Evolutionary conservation across 768 basidiomycete genomes (phyloP), one percentile per base, ranked within the genome.

Genomic region (Pleurotus sapidus): DNA sequence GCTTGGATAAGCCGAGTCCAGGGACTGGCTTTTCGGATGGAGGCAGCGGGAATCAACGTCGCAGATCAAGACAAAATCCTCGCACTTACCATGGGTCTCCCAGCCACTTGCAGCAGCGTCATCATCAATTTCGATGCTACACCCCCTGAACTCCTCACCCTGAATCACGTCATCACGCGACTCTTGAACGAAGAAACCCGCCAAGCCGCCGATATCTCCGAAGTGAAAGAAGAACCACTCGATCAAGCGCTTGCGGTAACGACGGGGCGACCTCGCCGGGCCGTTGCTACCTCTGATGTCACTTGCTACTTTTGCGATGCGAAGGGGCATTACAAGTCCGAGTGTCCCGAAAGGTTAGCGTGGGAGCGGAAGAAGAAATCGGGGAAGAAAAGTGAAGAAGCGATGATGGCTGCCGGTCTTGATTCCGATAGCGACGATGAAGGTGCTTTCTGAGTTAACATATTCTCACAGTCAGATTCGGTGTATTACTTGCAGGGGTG

Each of bases 121-220:
- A 60, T 72, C 45, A 66, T 72, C 37, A 59, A 61, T 23, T 67
- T 74, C 59, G 70, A 74, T 46, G 39, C 65, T 1, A 66, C 63
- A 12, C 59, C 63, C 11, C 48, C 68, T 9, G 57, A 64, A 8
- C 17, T 58, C 15, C 64, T 72, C 30, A 67, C 65, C 0, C 51
- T 73, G 42, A 55, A 70, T 1, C 49, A 63, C 47, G 68, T 72
- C 46, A 62, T 72, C 20, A 50, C 62, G 4, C 62, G 66, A 8
- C 49, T 74, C 6, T 58, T 74, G n/a, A 72, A 74, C 46, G 67
- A 73, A 45, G 69, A 74, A 56, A 60, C 55, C 7, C 65, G 59
- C 37, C 65, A 63, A 20, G 59, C 34, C 23, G 12, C 18, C 12
- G 18, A 43, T 5, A 37, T 12, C 39, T n/a, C 43, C 9, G 15